Evolutionary conservation across 1,284 basidiomycete species (phyloP), one percentile per base, ranked within the genome.

Genomic region (Rhodotorula sp.): DNA sequence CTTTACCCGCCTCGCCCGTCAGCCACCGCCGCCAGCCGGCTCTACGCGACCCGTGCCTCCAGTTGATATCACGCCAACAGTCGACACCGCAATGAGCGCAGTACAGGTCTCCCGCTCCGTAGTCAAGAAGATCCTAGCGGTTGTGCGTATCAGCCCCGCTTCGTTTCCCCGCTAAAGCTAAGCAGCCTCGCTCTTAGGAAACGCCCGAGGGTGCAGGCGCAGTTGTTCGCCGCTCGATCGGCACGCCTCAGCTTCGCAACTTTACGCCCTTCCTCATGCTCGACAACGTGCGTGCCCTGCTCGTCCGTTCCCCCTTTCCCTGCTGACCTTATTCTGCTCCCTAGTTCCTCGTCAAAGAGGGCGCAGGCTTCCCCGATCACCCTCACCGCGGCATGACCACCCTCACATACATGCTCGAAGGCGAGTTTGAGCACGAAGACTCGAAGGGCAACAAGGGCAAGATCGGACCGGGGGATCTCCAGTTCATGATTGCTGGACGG

Each of bases 401-500:
- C 0, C 79, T 85, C 1, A 94, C 93, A 0, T 95, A 94, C 79
- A 89, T 96, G 86, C 83, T 94, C 0, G 84, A 92, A 79, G 94
- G 94, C 83, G 87, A 85, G n/a, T 88, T 87, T 75, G 84, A 86
- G 67, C 94, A 98, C 78, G 94, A 98, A 81, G 95, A 98, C 79
- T 95, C 92, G 39, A 88, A 88, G 7, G 94, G 94, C 3, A 91
- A 97, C 80, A 85, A 86, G 65, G 92, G 92, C 51, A 85, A 84
- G 34, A 62, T 62, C 51, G 53, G 49, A 5, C 55, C 56, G 13
- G 63, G 59, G 11, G 93, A 92, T 66, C 88, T 95, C 4, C 94
- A 96, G 78, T 96, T 92, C 91, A 96, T 96, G 93, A 95, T 92
- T 88, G 93, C 92, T 19, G 91, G 90, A 11, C 77, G 78, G 65